Percentiles rank a stretch among this genome's conserved stretches.
Conservation (phyloP, 176 grass and related monocot genomes). For the Oryza meridionalis region DNA sequence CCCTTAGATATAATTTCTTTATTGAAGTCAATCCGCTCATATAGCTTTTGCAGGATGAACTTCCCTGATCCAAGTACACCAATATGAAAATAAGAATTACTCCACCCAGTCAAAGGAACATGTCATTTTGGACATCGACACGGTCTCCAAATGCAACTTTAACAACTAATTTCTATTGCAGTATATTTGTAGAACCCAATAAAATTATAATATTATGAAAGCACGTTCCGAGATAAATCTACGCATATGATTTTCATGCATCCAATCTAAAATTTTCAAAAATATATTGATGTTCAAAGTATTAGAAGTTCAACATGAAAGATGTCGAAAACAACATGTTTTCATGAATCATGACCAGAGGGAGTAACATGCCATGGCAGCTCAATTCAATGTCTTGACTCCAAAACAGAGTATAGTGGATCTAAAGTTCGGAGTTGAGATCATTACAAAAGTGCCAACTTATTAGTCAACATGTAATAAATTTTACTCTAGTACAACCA, state of each 20-base stretch:
- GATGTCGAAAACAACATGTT: not conserved
- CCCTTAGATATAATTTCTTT: constrained; percentile 94
- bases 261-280: not conserved
- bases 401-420: constrained; percentile 23
- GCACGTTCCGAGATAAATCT: no score
- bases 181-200: not conserved
- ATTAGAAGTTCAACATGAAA: not conserved
- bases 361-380: constrained; percentile 14
- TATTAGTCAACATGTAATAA: not conserved
- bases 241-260: not conserved
- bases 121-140: not conserved
- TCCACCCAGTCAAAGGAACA: not conserved
- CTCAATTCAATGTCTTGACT: constrained; percentile 3
- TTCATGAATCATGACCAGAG: not conserved
- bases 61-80: constrained; percentile 63
- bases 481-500: constrained; percentile 9
- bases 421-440: constrained; percentile 21
- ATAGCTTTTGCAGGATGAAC: constrained; percentile 84
- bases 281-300: not conserved
- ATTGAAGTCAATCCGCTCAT: constrained; percentile 83
- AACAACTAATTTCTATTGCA: not conserved
- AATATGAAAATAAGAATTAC: constrained; percentile 40
- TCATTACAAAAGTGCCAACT: constrained; percentile 3
- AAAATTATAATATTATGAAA: not conserved
- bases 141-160: not conserved